A percentile compares a stretch with the other conserved stretches of the same genome.
These are phyloP conservation scores for Irpex lacteus DNA, from an alignment of 1,284 basidiomycete species.

Conservation along the genomic window DNA sequence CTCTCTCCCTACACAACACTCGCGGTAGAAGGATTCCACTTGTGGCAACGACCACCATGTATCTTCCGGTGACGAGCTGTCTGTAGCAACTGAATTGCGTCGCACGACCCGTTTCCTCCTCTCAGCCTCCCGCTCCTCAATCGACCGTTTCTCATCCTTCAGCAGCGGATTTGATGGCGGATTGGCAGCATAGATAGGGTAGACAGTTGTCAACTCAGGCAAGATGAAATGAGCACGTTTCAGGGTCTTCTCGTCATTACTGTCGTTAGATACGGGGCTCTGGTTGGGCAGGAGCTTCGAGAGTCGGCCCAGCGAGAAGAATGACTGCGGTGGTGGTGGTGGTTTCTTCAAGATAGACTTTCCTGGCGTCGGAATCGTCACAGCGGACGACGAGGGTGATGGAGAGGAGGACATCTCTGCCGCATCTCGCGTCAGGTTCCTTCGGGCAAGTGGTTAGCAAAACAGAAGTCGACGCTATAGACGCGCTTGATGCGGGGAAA, in stretches of 20 bases:
- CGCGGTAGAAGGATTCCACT: conserved; percentile 77
- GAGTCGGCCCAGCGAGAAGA: conserved; percentile 64
- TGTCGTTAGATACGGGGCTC: conserved; percentile 21
- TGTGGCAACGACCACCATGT: conserved; percentile 81
- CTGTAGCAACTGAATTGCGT: conserved; percentile 41
- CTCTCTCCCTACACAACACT: conserved; percentile 77
- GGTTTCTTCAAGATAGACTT: conserved; percentile 80
- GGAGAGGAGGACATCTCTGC: conserved; percentile 37
- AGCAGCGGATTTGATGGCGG: conserved; percentile 76
- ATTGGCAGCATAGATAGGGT: conserved; percentile 79
- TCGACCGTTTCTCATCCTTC: conserved; percentile 70
- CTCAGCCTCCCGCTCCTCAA: conserved; percentile 67
- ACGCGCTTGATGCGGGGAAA: not conserved
- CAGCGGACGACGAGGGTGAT: conserved; percentile 70
- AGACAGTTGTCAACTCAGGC: conserved; percentile 78
- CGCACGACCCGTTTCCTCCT: conserved; percentile 58
- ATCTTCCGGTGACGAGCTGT: conserved; percentile 34
- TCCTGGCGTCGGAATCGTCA: conserved; percentile 70
- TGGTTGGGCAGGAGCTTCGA: conserved; percentile 62
- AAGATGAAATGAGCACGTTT: conserved; percentile 86
- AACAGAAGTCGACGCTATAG: not conserved
- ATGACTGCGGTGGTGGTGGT: conserved; percentile 60
- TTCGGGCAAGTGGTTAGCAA: conserved; percentile 5
- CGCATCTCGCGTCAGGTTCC: conserved; percentile 18
- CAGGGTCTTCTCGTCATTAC: conserved; percentile 54